phyloP scores from a whole-genome alignment of 2,329 filamentous ascomycete species.

The Metarhizium humberi region DNA sequence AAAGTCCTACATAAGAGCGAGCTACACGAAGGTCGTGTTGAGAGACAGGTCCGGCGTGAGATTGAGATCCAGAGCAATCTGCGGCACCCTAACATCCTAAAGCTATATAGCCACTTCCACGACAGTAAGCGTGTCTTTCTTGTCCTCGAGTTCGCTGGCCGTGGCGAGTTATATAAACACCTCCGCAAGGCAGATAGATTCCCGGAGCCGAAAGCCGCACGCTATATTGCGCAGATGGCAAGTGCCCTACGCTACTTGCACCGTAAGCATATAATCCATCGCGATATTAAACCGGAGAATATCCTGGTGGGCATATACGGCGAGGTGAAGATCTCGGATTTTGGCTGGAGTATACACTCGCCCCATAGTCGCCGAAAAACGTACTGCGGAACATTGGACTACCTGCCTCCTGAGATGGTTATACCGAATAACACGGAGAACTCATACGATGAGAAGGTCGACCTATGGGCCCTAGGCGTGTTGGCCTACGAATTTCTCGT shows the following conservation, averaged over 20 bases:
- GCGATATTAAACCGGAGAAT: conserved; percentile 24
- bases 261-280: conserved; percentile 21
- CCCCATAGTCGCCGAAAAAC: conserved; percentile 14
- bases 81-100: conserved; percentile 54
- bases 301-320: conserved; percentile 21
- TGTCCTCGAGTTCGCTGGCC: conserved; percentile 58
- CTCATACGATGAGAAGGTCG: conserved; percentile 11
- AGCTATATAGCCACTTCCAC: conserved; percentile 62
- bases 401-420: conserved; percentile 19
- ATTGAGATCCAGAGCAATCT: conserved; percentile 67
- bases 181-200: conserved; percentile 57
- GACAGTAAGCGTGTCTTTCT: conserved; percentile 63
- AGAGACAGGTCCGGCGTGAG: conserved; percentile 62
- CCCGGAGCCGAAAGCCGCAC: conserved; percentile 58
- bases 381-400: conserved; percentile 18
- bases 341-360: conserved; percentile 20
- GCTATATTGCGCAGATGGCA: conserved; percentile 66
- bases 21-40: conserved; percentile 53
- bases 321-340: conserved; percentile 19
- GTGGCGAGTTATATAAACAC: conserved; percentile 62
- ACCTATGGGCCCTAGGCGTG: conserved; percentile 16
- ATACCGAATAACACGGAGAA: not conserved
- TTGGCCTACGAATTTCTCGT: conserved; percentile 16
- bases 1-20: conserved; percentile 65
- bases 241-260: conserved; percentile 18